These are phyloP conservation scores for Candida alai DNA, from an alignment of 805 yeast genomes.

Conservation along the genomic window DNA sequence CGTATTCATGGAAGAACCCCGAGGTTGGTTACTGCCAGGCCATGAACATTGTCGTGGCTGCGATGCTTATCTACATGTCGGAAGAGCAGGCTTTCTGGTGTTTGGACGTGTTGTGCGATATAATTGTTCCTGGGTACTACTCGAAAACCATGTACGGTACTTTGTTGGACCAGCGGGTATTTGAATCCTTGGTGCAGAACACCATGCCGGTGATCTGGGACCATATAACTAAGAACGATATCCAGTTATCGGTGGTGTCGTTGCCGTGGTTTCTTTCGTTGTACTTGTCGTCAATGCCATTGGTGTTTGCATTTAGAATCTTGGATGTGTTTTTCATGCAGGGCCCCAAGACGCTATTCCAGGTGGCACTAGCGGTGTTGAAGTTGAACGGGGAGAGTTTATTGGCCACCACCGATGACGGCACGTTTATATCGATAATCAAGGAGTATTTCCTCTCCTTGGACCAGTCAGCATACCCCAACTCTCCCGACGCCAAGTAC, in stretches of 20 bases:
- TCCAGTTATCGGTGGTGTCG: slow-evolving; percentile 88
- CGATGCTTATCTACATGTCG: slow-evolving; percentile 74
- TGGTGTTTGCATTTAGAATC: slow-evolving; percentile 87
- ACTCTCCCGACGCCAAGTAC: slow-evolving; percentile 57
- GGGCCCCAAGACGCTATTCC: slow-evolving; percentile 87
- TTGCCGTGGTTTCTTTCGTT: slow-evolving; percentile 94
- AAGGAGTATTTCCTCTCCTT: slow-evolving; percentile 76
- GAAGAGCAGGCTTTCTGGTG: slow-evolving; percentile 99
- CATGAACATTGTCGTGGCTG: slow-evolving; percentile 91
- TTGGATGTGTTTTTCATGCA: slow-evolving; percentile 86
- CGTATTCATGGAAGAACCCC: slow-evolving; percentile 95
- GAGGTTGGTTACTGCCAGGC: slow-evolving; percentile 99
- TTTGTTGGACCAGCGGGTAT: slow-evolving; percentile 85
- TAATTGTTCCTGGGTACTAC: slow-evolving; percentile 90
- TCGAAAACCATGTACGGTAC: slow-evolving; percentile 98
- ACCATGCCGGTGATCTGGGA: slow-evolving; percentile 88
- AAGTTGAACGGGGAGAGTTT: slow-evolving; percentile 84
- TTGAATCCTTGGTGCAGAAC: slow-evolving; percentile 83
- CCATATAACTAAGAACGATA: slow-evolving; percentile 74
- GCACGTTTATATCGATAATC: slow-evolving; percentile 79
- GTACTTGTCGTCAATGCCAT: slow-evolving; percentile 89
- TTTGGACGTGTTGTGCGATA: slow-evolving; percentile 73
- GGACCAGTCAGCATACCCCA: slow-evolving; percentile 77
- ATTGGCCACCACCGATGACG: slow-evolving; percentile 82
- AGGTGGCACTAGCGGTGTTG: slow-evolving; percentile 88